These are phyloP conservation scores for Breviolum minutum DNA, from an alignment of 73 alveolate species.

Conservation along the genomic window DNA sequence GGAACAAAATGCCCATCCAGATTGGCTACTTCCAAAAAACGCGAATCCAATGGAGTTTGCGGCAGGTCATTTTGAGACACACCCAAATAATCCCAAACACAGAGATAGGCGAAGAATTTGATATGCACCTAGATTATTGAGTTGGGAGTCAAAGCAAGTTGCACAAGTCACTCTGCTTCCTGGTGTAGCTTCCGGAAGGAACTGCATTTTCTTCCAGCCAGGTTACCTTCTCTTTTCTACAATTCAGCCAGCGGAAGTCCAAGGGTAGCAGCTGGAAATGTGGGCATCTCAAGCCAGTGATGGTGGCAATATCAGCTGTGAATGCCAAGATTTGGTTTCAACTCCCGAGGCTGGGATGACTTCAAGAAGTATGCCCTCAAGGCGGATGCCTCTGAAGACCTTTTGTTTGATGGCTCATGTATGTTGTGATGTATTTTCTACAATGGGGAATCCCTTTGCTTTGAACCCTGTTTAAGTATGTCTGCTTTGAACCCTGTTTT, in stretches of 20 bases:
- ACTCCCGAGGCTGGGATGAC: conserved; percentile 62
- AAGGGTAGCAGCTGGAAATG: conserved; percentile 40
- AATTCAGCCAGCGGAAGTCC: conserved; percentile 31
- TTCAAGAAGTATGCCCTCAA: conserved; percentile 59
- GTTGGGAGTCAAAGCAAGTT: no score
- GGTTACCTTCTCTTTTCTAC: conserved; percentile 49
- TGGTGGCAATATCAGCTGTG: neutral
- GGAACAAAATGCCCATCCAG: neutral
- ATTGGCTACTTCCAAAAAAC: neutral
- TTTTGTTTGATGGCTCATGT: neutral
- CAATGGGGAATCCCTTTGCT: neutral
- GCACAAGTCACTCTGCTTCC: no score
- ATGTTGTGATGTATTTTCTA: neutral
- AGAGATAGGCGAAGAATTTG: no score
- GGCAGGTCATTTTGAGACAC: no score
- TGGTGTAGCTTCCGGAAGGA: no score
- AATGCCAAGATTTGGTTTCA: neutral
- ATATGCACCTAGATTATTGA: no score
- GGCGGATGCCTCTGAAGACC: neutral
- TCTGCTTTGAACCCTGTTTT: no score
- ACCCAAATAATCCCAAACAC: no score
- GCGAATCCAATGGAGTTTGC: no score
- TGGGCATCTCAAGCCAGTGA: neutral
- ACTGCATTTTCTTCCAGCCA: neutral
- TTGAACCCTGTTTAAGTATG: no score